Evolutionary conservation across 352 stramenopile genomes (phyloP), one percentile per base, ranked within the genome.

Genomic region (Phytopythium montanum): DNA sequence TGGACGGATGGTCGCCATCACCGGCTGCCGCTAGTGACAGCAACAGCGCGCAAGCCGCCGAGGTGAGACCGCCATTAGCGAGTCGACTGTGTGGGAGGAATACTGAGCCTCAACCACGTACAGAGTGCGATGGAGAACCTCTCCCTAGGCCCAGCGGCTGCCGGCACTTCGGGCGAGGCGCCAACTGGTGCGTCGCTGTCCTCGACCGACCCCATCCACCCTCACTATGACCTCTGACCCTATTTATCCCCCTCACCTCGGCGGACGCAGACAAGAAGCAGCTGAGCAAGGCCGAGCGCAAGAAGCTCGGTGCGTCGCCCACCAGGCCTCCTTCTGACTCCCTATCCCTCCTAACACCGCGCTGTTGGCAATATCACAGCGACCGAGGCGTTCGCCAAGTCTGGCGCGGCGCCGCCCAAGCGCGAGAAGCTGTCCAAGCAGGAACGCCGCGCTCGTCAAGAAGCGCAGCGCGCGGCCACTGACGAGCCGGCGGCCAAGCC

Each of bases 391-490:
- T 91, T 91, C 53, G 73, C 81, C 10, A 83, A 79, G 46, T 51
- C 66, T 16, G 73, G 73, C 10, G 70, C 59, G 12, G 51, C 61
- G 3, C 50, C 59, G 9, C 62, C 76, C 19, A 88, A 88, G 66
- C 69, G 79, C 18, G 81, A 87, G 53, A 98, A 98, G 70, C 65
- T 97, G 29, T 89, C 64, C 58, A 98, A 98, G 65, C 88, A 92
- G 25, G 92, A 98, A 71, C 86, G 95, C 50, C 83, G 94, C 9
- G 92, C 85, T 1, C 69, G 97, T 44, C 95, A 98, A 65, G 94
- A 98, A 65, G 76, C 88, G 52, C 92, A 96, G 69, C 75, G 93
- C 57, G 80, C 87, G 28, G 76, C 83, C 49, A 97, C 97, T 61
- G 79, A 69, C 25, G 65, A 52, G 0, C 29, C 28, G 14, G 34